Evolutionary conservation across 2,329 filamentous ascomycete genomes (phyloP), one percentile per base, ranked within the genome.

Genomic region (Colletotrichum camelliae): DNA sequence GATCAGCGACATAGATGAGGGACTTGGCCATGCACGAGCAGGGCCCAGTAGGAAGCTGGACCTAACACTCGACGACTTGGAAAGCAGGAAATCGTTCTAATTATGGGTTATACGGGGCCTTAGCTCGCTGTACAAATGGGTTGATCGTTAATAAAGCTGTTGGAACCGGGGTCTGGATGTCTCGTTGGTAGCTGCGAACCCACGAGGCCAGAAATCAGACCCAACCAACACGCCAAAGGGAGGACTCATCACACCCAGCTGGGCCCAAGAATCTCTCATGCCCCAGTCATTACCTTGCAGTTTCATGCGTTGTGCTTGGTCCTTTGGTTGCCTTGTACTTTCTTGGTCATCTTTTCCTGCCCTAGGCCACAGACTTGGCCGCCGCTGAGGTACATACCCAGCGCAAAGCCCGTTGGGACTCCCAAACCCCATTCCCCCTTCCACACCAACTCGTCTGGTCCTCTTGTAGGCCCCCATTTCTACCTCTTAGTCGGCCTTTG

Each of bases 111-210:
- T 39, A 39, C 7, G 37, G 37, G 37, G 13, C 37, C 16, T 39
- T 39, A 0, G 15, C 3, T 2, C 4, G 37, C 16, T 39, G 37
- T 5, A 1, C 0, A 8, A 39, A 4, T 39, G 7, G 4, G 37
- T 39, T 39, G 37, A 8, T 39, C 7, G 37, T 39, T 39, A 24
- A 8, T 13, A 57, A 8, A 8, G 5, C 12, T 29, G 52, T 29
- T 57, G 52, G 21, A 16, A 7, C 24, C 52, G 52, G 52, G 18
- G 52, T 57, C 8, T 9, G 6, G n/a, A 21, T 57, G 52, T 12
- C n/a, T 15, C 52, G 21, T 13, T 57, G 52, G 52, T 7, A 16
- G 52, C 52, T 21, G 52, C 35, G 24, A 57, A 57, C 52, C 52
- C 52, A 29, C 6, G 10, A 29, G 52, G 52, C 52, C 52, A 1